Percentiles rank a stretch among this genome's conserved stretches.
Conservation (phyloP, 805 yeast species). For the Sungouiozyma intestinalis region DNA sequence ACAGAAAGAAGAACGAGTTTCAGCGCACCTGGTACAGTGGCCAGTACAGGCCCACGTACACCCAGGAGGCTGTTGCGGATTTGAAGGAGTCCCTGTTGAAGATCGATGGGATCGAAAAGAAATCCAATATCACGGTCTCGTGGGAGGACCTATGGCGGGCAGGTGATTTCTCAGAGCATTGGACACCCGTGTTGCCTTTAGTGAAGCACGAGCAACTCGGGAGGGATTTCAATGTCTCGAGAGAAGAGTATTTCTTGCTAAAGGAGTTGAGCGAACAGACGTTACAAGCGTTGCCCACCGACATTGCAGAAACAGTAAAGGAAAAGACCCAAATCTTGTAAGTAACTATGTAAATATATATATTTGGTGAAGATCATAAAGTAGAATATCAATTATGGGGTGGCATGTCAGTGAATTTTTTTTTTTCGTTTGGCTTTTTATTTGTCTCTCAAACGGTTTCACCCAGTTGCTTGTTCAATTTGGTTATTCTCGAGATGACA, state of each 20-base stretch:
- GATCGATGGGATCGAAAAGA: conserved; percentile 35
- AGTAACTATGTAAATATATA: conserved; percentile 1
- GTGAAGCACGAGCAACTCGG: conserved; percentile 55
- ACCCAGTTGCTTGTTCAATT: conserved; percentile 76
- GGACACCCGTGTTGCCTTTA: conserved; percentile 42
- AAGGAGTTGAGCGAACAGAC: conserved; percentile 40
- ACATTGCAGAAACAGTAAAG: neutral
- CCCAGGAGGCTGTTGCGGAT: conserved; percentile 89
- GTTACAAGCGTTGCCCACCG: neutral
- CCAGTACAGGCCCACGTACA: conserved; percentile 80
- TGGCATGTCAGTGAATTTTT: conserved; percentile 2
- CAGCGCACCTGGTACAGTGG: conserved; percentile 82
- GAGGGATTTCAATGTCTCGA: conserved; percentile 40
- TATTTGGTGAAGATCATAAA: neutral
- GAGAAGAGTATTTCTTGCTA: conserved; percentile 57
- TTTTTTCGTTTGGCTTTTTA: neutral
- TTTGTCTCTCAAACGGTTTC: conserved; percentile 60
- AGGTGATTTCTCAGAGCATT: conserved; percentile 59
- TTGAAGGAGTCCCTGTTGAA: conserved; percentile 34
- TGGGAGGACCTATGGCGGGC: conserved; percentile 89
- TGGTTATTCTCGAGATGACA: conserved; percentile 71
- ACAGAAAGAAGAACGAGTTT: conserved; percentile 62
- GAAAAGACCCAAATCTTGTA: neutral
- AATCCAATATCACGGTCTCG: conserved; percentile 36
- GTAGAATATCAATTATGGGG: neutral